phyloP scores from a whole-genome alignment of 352 stramenopile genomes.

The Globisporangium sylvaticum region DNA sequence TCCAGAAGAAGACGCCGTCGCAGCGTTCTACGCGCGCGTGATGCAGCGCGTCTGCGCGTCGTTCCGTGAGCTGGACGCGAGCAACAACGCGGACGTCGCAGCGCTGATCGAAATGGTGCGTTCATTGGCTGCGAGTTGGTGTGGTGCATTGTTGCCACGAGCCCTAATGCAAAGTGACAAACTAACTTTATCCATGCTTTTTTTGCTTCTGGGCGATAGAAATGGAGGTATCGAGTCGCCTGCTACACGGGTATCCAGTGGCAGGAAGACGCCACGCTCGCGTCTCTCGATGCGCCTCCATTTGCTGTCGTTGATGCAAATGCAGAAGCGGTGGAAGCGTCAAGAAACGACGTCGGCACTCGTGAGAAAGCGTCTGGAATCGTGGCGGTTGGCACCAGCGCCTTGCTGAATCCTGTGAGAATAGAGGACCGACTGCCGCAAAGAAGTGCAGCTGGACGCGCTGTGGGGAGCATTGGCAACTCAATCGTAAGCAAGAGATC shows the following conservation, averaged over 20 bases:
- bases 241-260: conserved; percentile 29
- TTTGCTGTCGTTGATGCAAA: background rate
- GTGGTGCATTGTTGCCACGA: background rate
- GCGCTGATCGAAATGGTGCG: conserved; percentile 28
- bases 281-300: background rate
- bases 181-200: background rate
- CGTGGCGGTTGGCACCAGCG: background rate
- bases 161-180: background rate
- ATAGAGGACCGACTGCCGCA: background rate
- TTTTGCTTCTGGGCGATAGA: conserved; percentile 16
- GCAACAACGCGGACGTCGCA: conserved; percentile 10
- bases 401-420: background rate
- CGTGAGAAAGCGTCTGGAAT: background rate
- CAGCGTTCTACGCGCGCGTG: conserved; percentile 55
- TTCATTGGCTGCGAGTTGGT: background rate
- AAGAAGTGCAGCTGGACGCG: background rate
- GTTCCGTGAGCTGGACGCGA: conserved; percentile 31
- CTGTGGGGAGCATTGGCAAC: background rate
- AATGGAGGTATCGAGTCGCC: conserved; percentile 35
- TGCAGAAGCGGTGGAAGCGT: background rate
- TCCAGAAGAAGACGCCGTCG: conserved; percentile 22
- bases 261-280: background rate
- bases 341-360: background rate
- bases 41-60: conserved; percentile 50
- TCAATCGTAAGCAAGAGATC: background rate